These are phyloP conservation scores for Arthrobotrys entomopaga DNA, from an alignment of 2,329 filamentous ascomycete genomes.

Conservation along the genomic window DNA sequence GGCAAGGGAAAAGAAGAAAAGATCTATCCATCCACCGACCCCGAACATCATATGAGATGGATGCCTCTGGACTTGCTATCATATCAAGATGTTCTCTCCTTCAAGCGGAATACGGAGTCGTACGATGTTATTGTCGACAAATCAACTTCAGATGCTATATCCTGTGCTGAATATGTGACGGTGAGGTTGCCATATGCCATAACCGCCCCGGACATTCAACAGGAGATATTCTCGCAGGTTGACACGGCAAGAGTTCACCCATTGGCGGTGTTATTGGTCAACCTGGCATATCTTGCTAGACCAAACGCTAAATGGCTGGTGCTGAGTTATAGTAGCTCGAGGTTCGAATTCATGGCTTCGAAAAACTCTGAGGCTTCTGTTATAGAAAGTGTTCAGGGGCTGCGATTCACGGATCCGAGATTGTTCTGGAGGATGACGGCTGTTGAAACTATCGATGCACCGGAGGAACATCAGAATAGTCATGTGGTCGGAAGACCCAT, in stretches of 20 bases:
- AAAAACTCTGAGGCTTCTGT: too few relatives aligned
- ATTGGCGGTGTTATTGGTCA: slow-evolving; percentile 15
- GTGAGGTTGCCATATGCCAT: slow-evolving; percentile 23
- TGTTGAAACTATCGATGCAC: slow-evolving; percentile 25
- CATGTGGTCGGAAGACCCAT: slow-evolving; percentile 20
- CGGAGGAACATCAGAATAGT: slow-evolving; percentile 5
- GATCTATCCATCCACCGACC: not conserved
- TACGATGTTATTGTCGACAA: slow-evolving; percentile 33
- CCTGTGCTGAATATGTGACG: slow-evolving; percentile 34
- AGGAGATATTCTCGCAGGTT: not conserved
- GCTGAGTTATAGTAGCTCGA: slow-evolving; percentile 33
- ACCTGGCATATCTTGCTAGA: slow-evolving; percentile 19
- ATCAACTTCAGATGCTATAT: slow-evolving; percentile 44
- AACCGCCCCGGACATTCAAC: not conserved
- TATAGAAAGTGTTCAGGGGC: not conserved
- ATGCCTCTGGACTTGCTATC: slow-evolving; percentile 22
- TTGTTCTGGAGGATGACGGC: slow-evolving; percentile 26
- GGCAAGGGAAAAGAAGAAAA: slow-evolving; percentile 15
- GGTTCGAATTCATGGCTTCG: slow-evolving; percentile 27
- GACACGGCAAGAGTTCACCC: slow-evolving; percentile 10
- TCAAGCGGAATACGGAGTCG: not conserved
- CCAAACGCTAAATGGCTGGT: slow-evolving; percentile 27
- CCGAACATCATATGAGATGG: slow-evolving; percentile 26
- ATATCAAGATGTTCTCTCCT: slow-evolving; percentile 8
- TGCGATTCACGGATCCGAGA: slow-evolving; percentile 11